Evolutionary conservation across 2,329 filamentous ascomycete species (phyloP).

Genomic region (Colletotrichum godetiae): DNA sequence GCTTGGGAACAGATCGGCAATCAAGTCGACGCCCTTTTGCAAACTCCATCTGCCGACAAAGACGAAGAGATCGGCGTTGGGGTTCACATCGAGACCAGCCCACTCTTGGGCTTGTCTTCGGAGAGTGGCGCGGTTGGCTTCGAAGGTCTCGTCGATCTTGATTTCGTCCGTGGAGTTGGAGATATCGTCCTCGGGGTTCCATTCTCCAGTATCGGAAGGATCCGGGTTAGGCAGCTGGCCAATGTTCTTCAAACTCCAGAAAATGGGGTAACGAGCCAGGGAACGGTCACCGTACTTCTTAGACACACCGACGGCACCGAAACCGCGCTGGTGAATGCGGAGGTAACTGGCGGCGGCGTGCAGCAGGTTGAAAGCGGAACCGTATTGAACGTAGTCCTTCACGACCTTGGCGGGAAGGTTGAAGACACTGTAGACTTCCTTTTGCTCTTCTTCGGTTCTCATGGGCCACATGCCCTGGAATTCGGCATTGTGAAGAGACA

Average conservation of each 20-base stretch:
- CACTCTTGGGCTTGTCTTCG: slow-evolving; percentile 74
- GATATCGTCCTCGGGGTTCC: slow-evolving; percentile 62
- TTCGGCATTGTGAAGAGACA: slow-evolving; percentile 76
- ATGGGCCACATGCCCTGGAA: slow-evolving; percentile 78
- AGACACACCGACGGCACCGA: slow-evolving; percentile 75
- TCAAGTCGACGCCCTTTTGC: slow-evolving; percentile 76
- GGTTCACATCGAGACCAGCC: slow-evolving; percentile 71
- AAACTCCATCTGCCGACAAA: slow-evolving; percentile 77
- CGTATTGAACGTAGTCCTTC: slow-evolving; percentile 73
- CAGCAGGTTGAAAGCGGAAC: slow-evolving; percentile 75
- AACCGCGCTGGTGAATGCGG: slow-evolving; percentile 74
- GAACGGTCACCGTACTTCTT: slow-evolving; percentile 76
- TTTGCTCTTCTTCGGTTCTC: slow-evolving; percentile 68
- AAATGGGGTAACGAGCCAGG: slow-evolving; percentile 75
- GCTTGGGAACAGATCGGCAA: slow-evolving; percentile 74
- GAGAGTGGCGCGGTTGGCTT: slow-evolving; percentile 62
- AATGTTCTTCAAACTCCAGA: slow-evolving; percentile 74
- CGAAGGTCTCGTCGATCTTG: slow-evolving; percentile 66
- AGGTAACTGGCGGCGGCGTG: slow-evolving; percentile 76
- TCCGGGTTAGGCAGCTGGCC: slow-evolving; percentile 74
- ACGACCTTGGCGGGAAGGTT: slow-evolving; percentile 69
- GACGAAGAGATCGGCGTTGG: slow-evolving; percentile 73
- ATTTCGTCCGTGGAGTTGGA: slow-evolving; percentile 53
- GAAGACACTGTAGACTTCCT: slow-evolving; percentile 74
- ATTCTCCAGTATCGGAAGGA: slow-evolving; percentile 71